Conservation (phyloP, 23 red algal species). For the Cyanidiococcus yangmingshanensis region DNA sequence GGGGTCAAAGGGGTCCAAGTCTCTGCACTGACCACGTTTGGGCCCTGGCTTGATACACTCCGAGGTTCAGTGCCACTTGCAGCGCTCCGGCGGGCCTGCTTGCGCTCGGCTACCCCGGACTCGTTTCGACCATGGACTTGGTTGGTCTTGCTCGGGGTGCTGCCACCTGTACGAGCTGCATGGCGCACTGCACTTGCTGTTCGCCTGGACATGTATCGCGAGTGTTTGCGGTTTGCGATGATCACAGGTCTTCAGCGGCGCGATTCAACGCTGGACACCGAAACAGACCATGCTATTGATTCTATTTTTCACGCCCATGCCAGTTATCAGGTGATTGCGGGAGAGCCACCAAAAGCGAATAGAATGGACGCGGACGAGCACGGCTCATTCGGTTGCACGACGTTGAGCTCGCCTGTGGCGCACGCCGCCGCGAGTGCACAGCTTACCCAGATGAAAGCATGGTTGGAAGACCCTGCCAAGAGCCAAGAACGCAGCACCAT, state of each 20-base stretch:
- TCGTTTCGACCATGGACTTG: neutral
- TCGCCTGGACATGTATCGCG: neutral
- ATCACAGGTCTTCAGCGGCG: neutral
- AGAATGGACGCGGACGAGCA: neutral
- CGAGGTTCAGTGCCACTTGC: neutral
- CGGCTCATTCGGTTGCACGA: no score
- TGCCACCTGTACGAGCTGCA: neutral
- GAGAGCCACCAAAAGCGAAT: neutral
- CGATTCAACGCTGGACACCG: neutral
- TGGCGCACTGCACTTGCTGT: neutral
- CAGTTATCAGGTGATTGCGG: neutral
- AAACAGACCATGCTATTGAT: neutral
- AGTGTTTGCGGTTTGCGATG: neutral
- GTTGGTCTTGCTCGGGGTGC: neutral
- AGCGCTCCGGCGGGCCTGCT: neutral
- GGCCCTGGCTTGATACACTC: neutral
- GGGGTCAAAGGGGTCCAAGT: neutral
- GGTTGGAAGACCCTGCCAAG: neutral
- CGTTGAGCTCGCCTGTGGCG: neutral
- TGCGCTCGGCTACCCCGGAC: neutral
- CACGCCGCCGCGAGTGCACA: neutral
- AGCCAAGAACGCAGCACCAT: neutral
- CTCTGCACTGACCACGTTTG: neutral
- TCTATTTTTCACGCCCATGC: neutral
- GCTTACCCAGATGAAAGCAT: no score